These are phyloP conservation scores for Sarcodon sp. DNA, from an alignment of 768 basidiomycete genomes.

Conservation along the genomic window DNA sequence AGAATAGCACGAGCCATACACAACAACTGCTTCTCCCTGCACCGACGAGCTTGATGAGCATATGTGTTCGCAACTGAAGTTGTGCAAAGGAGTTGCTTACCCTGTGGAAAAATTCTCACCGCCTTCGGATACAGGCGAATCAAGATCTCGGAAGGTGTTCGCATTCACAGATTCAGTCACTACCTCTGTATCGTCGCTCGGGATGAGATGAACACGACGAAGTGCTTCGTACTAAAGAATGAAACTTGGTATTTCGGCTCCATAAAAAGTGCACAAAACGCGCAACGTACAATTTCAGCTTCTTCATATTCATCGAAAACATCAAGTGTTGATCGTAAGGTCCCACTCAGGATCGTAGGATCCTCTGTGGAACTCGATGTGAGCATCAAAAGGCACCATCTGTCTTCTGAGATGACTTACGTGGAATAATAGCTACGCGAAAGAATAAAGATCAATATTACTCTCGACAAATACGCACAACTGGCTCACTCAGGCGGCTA, in stretches of 20 bases:
- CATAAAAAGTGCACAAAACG: neutral
- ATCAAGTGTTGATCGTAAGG: conserved; percentile 67
- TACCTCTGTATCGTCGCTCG: conserved; percentile 36
- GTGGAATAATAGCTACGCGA: conserved; percentile 56
- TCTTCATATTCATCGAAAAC: conserved; percentile 83
- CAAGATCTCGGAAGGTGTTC: conserved; percentile 68
- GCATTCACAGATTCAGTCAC: conserved; percentile 37
- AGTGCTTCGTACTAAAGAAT: conserved; percentile 61
- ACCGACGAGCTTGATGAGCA: conserved; percentile 4
- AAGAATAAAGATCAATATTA: conserved; percentile 33
- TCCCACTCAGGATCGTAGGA: conserved; percentile 79
- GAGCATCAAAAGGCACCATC: neutral
- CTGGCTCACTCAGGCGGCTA: conserved; percentile 35
- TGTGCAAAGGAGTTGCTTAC: conserved; percentile 21
- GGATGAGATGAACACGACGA: conserved; percentile 74
- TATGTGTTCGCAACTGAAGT: conserved; percentile 1
- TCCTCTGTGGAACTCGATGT: conserved; percentile 43
- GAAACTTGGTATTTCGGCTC: neutral
- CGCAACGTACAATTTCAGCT: conserved; percentile 54
- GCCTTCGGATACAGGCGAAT: conserved; percentile 67
- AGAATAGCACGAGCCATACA: conserved; percentile 85
- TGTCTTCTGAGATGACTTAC: conserved; percentile 28
- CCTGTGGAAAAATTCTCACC: conserved; percentile 87
- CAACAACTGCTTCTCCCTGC: conserved; percentile 70
- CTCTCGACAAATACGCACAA: neutral